Percentiles rank a stretch among this genome's conserved stretches.
Evolutionary conservation across 495 filamentous ascomycete species (phyloP).

Genomic region (Penicillium riverlandense): DNA sequence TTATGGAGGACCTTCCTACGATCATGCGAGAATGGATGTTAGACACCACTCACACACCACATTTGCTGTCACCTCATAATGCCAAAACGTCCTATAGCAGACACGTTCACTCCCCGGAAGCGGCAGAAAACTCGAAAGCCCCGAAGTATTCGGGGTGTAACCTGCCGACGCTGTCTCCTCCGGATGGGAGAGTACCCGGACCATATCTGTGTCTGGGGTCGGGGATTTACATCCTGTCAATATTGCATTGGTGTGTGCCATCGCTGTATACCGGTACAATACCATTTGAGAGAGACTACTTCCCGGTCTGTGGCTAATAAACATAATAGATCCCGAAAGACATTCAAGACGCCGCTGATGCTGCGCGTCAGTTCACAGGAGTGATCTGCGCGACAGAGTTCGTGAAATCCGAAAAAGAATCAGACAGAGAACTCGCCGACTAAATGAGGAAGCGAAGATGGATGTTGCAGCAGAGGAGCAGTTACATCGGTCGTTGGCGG

Average conservation of each 20-base stretch:
- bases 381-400: neutral
- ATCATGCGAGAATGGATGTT: no score
- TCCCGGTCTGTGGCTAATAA: neutral
- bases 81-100: no score
- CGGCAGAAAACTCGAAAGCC: neutral
- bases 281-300: no score
- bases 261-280: neutral
- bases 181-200: neutral
- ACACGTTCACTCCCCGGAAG: no score
- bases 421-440: neutral
- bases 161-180: conserved; percentile 7
- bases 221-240: neutral
- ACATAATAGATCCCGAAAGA: neutral
- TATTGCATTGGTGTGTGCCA: conserved; percentile 1
- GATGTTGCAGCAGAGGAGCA: neutral
- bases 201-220: neutral
- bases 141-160: neutral
- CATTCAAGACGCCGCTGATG: neutral
- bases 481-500: neutral
- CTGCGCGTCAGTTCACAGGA: neutral
- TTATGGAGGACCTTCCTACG: no score
- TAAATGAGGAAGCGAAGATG: neutral
- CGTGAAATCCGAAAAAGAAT: neutral
- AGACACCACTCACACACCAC: no score
- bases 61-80: no score